Evolutionary conservation across 495 filamentous ascomycete species (phyloP), one percentile per base, ranked within the genome.

Genomic region (Parathielavia hyrcaniae): DNA sequence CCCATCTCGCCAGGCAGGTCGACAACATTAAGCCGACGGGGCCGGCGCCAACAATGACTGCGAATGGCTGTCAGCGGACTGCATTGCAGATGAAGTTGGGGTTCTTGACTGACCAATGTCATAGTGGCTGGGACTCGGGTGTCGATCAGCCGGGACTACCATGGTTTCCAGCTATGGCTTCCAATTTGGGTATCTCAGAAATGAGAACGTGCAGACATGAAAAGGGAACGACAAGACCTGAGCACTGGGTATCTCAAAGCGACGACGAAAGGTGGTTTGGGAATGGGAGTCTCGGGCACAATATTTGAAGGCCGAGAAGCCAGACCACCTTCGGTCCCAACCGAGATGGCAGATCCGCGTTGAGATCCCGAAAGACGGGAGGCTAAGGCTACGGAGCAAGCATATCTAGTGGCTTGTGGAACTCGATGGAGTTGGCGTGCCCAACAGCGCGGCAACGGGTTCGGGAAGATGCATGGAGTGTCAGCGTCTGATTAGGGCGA

Each of bases 21-120:
- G 87, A 90, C 14, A 96, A 80, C 65, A 91, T 81, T 53, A 95
- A 80, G 41, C 90, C 91, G 32, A 89, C 89, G n/a, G 91, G 90
- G 35, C 90, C 90, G 49, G 90, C 91, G 58, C 90, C 90, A 56
- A 96, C 77, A 64, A 96, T 90, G 65, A 95, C 89, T 79, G 46
- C 14, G n/a, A 40, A n/a, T 1, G 9, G 3, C 1, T 39, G 44
- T 30, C 39, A 48, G 38, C 50, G 48, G 53, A n/a, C 35, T 23
- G 23, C 34, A 20, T 14, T 19, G 53, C 1, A 1, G 11, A 14
- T 19, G 16, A 20, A 30, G 12, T 5, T 9, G 12, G 13, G 8
- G 13, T 10, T 30, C n/a, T 23, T 5, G n/a, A 41, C 59, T 53
- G 61, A 71, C 69, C 69, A 52, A 71, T 71, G 61, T 71, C 69